Evolutionary conservation across 1,284 basidiomycete species (phyloP), one percentile per base, ranked within the genome.

Genomic region (Puccinia coronata): DNA sequence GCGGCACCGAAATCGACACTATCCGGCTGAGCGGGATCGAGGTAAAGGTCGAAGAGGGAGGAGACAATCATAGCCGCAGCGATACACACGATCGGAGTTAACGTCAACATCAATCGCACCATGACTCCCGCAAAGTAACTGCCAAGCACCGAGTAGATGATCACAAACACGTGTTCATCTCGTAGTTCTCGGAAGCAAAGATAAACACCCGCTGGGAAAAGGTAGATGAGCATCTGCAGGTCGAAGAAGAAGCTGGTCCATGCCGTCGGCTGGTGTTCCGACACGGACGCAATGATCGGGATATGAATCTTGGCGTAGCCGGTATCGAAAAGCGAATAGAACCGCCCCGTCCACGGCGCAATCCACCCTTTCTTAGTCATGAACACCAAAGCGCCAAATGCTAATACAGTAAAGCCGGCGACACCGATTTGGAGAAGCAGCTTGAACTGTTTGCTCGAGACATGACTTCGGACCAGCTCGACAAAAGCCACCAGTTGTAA

Each of bases 171-270:
- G 86, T 99, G 97, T 86, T 98, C 97, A 87, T 99, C 97, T 43
- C 94, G 91, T 43, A 99, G 89, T 86, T 96, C 90, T 83, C 91
- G 91, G 93, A 99, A 99, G 87, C 94, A 96, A 83, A 97, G 88
- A 85, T 93, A 90, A 69, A 99, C 93, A 82, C 97, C 97, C 36
- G 94, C 96, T 5, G 97, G 97, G 91, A 99, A 99, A 82, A 97
- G 88, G 90, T 95, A 98, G 84, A 99, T 93, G 86, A 99, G 92
- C 90, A 97, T 92, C 85, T 98, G 93, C 82, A 99, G 91, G 87
- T 99, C 96, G 91, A 98, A 98, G 89, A 98, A 99, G 91, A 99
- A 99, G 2, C 96, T 92, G 3, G 96, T 95, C 97, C 97, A 99
- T 55, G 97, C 96, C 14, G 97, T 99, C 20, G 97, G 97, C 87